A percentile compares a stretch with the other conserved stretches of the same genome.
phyloP scores from a whole-genome alignment of 495 filamentous ascomycete species.

The Trichoderma reesei region DNA sequence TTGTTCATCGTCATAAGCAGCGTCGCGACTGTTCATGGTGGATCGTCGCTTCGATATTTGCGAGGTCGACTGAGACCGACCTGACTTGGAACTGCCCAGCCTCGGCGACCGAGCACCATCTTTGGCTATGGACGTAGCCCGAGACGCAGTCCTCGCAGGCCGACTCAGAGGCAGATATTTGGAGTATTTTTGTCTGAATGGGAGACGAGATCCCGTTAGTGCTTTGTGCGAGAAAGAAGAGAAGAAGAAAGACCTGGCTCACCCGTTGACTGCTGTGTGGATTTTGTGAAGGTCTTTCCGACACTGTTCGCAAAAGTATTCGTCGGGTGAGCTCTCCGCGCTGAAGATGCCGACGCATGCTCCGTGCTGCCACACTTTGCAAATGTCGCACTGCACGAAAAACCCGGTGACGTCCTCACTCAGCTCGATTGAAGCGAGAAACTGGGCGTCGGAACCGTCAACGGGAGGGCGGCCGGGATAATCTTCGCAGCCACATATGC shows the following conservation, averaged over 20 bases:
- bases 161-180: conserved; percentile 46
- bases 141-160: conserved; percentile 34
- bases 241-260: conserved; percentile 28
- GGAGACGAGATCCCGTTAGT: neutral
- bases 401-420: conserved; percentile 84
- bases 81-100: conserved; percentile 37
- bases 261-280: conserved; percentile 75
- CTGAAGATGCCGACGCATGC: conserved; percentile 97
- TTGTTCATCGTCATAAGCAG: conserved; percentile 89
- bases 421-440: conserved; percentile 55
- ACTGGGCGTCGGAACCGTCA: conserved; percentile 40
- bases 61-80: conserved; percentile 35
- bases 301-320: conserved; percentile 97
- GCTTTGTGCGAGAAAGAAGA: neutral
- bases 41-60: conserved; percentile 72
- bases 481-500: conserved; percentile 87
- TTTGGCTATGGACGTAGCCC: conserved; percentile 50
- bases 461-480: conserved; percentile 80
- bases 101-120: conserved; percentile 41
- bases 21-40: conserved; percentile 95
- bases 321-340: conserved; percentile 80
- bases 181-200: conserved; percentile 42
- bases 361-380: conserved; percentile 98
- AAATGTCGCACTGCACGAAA: conserved; percentile 96
- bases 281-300: conserved; percentile 83